Evolutionary conservation across 164 flowering plant species (phyloP), one percentile per base, ranked within the genome.

Genomic region (Vitis rupestris): DNA sequence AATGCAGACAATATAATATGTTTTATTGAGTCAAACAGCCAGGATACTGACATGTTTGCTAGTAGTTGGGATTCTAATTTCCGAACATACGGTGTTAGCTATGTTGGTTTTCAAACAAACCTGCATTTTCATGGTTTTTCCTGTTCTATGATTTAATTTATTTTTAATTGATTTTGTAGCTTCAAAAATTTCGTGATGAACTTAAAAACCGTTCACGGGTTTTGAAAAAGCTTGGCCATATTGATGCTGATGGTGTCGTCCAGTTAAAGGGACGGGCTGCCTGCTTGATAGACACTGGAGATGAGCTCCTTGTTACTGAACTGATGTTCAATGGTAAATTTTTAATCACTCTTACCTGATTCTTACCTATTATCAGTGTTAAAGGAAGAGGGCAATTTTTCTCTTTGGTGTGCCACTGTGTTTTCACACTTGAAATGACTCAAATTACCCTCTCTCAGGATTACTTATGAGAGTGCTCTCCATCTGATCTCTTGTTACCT

Each of bases 231-330:
- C 95, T 96, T 71, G 99, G 98, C 49, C 99, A 96, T 74, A 87
- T 96, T 72, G 97, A 96, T 84, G 88, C 90, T 68, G 97, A 92
- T 80, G 93, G 98, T 70, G 93, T 96, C 73, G 98, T 96, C 64
- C 95, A 87, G 81, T 74, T 96, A 67, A 96, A 96, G 80, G 99
- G 99, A 52, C 87, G 98, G 16, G 99, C 99, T 52, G 99, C 99
- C 47, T 89, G 97, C 85, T 83, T 93, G 85, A 90, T 96, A 74
- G 99, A 96, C 80, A 96, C 99, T 13, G 99, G 97, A 69, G 99
- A 96, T 84, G 98, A 96, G 76, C 92, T 93, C 54, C 95, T 96
- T 77, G 95, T 96, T 31, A 96, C 99, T 17, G 99, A 96, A 70
- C 75, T 96, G 72, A 96, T 96, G 99, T 96, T 96, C 70, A 93